Conservation (phyloP, 306 rosid genomes). For the Cyamopsis tetragonoloba region DNA sequence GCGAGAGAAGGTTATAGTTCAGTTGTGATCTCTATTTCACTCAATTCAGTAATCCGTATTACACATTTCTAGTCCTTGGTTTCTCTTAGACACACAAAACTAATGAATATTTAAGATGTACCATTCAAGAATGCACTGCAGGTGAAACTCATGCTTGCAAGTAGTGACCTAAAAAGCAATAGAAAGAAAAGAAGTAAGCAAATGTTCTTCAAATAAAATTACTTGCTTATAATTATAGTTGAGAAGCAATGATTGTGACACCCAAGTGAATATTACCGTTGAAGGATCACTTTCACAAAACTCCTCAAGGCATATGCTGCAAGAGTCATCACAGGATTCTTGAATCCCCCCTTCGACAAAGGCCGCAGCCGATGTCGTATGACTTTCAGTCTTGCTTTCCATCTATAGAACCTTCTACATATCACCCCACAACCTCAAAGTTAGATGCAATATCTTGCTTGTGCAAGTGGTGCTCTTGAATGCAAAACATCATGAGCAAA, state of each 20-base stretch:
- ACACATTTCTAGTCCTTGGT: too few species aligned
- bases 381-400: conserved; percentile 52
- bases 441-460: neutral
- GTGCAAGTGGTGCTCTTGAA: neutral
- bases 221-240: neutral
- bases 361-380: conserved; percentile 74
- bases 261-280: conserved; percentile 46
- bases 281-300: conserved; percentile 78
- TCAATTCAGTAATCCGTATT: too few species aligned
- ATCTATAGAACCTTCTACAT: conserved; percentile 45
- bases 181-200: conserved; percentile 24
- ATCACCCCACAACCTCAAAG: conserved; percentile 25
- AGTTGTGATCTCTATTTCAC: too few species aligned
- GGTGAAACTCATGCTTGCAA: conserved; percentile 93
- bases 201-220: neutral
- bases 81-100: too few species aligned
- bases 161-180: conserved; percentile 58
- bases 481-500: neutral
- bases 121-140: conserved; percentile 99
- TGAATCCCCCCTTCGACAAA: conserved; percentile 98
- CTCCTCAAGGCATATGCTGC: conserved; percentile 97
- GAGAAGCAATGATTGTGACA: neutral
- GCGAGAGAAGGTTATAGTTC: too few species aligned
- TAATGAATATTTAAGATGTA: conserved; percentile 25
- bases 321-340: conserved; percentile 78